These are phyloP conservation scores for Suhomyces panamericanus DNA, from an alignment of 1,139 yeast species.

Conservation along the genomic window DNA sequence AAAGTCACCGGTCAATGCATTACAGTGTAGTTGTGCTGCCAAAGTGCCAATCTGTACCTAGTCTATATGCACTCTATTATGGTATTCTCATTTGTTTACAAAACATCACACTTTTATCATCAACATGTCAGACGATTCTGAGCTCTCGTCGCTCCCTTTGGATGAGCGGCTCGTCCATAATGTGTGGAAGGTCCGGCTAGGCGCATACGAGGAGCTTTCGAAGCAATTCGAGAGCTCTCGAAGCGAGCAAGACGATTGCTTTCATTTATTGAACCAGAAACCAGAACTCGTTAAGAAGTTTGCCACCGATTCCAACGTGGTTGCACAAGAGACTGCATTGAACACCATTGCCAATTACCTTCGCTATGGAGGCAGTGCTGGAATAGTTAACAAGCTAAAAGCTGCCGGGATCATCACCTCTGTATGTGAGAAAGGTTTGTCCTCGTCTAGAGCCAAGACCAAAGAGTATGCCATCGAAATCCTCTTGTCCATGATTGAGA, in stretches of 20 bases:
- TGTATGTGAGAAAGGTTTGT: conserved; percentile 76
- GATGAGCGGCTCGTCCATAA: conserved; percentile 68
- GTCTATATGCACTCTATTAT: conserved; percentile 3
- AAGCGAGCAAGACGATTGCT: conserved; percentile 55
- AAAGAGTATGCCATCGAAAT: conserved; percentile 66
- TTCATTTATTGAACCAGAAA: conserved; percentile 49
- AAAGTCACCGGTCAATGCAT: too few species aligned
- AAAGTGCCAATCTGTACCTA: neutral
- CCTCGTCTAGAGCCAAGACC: conserved; percentile 76
- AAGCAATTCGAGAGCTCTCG: conserved; percentile 54
- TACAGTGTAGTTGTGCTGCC: too few species aligned
- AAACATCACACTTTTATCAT: conserved; percentile 3
- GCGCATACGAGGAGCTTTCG: conserved; percentile 72
- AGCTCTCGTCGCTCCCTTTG: conserved; percentile 62
- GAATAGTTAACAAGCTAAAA: conserved; percentile 38
- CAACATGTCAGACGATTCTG: conserved; percentile 48
- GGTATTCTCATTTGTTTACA: conserved; percentile 13
- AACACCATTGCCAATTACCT: conserved; percentile 56
- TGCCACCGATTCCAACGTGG: conserved; percentile 80
- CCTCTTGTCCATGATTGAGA: conserved; percentile 61
- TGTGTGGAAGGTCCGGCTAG: conserved; percentile 88
- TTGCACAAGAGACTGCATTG: conserved; percentile 86
- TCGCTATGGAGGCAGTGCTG: conserved; percentile 54
- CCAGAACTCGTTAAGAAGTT: conserved; percentile 54
- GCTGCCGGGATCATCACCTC: conserved; percentile 50